These are phyloP conservation scores for Penicillium capsulatum DNA, from an alignment of 2,329 filamentous ascomycete genomes.

Conservation along the genomic window DNA sequence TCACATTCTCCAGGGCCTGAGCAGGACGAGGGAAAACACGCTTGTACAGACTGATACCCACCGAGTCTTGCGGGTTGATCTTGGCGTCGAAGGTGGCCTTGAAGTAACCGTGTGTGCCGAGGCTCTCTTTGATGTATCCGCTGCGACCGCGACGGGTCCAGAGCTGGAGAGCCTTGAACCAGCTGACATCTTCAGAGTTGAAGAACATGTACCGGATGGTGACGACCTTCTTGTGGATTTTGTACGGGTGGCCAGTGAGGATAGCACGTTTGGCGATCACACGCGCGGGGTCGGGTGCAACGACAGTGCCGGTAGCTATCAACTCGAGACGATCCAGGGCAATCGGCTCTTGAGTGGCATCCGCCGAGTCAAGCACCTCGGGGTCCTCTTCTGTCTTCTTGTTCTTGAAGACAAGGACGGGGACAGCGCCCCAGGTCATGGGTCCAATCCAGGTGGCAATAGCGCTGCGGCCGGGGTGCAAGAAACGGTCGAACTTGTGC, in stretches of 20 bases:
- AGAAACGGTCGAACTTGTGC: slow-evolving; percentile 89
- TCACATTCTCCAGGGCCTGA: slow-evolving; percentile 40
- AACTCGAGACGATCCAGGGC: slow-evolving; percentile 58
- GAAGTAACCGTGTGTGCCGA: slow-evolving; percentile 99
- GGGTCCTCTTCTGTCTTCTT: slow-evolving; percentile 31
- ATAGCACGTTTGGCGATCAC: slow-evolving; percentile 93
- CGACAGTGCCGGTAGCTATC: slow-evolving; percentile 79
- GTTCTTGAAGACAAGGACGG: slow-evolving; percentile 78
- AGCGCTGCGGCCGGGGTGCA: slow-evolving; percentile 85
- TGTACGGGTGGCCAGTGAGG: slow-evolving; percentile 92
- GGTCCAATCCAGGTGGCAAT: slow-evolving; percentile 88
- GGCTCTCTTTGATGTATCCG: slow-evolving; percentile 87
- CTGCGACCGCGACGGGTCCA: slow-evolving; percentile 88
- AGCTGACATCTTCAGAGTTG: slow-evolving; percentile 87
- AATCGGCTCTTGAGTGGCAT: slow-evolving; percentile 39
- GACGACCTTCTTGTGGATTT: slow-evolving; percentile 97
- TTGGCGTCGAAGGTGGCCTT: slow-evolving; percentile 96
- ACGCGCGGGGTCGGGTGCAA: slow-evolving; percentile 68
- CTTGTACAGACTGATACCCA: slow-evolving; percentile 88
- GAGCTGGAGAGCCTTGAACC: slow-evolving; percentile 94
- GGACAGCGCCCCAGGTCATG: slow-evolving; percentile 87
- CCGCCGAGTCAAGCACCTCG: slow-evolving; percentile 44
- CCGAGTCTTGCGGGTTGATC: slow-evolving; percentile 91
- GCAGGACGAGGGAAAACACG: slow-evolving; percentile 74
- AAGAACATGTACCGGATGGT: slow-evolving; percentile 99